Percentiles rank a stretch among this genome's conserved stretches.
Evolutionary conservation across 306 rosid genomes (phyloP).

Genomic region (Rosa persica): DNA sequence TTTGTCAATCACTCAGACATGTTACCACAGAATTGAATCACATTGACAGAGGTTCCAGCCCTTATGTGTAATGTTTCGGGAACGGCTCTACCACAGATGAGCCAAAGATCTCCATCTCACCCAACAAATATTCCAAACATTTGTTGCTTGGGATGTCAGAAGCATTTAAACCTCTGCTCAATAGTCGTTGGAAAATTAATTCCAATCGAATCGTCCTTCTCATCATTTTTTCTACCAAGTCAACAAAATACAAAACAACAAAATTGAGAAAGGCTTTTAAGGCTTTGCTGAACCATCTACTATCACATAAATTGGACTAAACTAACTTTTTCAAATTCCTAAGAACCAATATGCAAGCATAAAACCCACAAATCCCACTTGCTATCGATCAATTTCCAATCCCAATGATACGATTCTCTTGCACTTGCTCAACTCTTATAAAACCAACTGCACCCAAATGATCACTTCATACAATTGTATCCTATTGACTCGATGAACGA

Average conservation of each 20-base stretch:
- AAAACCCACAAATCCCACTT: neutral
- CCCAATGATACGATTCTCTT: neutral
- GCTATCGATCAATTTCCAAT: neutral
- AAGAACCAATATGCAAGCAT: neutral
- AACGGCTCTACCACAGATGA: neutral
- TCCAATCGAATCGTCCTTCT: neutral
- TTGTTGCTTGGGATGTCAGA: neutral
- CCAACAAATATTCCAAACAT: neutral
- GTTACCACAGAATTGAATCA: neutral
- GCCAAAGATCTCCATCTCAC: neutral
- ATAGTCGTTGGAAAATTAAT: too few species aligned
- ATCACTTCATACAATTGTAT: neutral
- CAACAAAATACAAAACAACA: neutral
- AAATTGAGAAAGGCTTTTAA: too few species aligned
- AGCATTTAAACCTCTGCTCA: neutral
- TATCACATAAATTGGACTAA: neutral
- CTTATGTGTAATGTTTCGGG: neutral
- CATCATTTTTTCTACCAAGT: neutral
- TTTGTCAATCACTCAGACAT: neutral
- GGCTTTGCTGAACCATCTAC: neutral
- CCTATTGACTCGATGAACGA: neutral
- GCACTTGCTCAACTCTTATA: neutral
- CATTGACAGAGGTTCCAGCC: neutral
- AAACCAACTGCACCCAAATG: neutral
- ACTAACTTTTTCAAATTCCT: slow-evolving; percentile 13